Conservation (phyloP, 2,329 filamentous ascomycete genomes). For the Exophiala sideris region DNA sequence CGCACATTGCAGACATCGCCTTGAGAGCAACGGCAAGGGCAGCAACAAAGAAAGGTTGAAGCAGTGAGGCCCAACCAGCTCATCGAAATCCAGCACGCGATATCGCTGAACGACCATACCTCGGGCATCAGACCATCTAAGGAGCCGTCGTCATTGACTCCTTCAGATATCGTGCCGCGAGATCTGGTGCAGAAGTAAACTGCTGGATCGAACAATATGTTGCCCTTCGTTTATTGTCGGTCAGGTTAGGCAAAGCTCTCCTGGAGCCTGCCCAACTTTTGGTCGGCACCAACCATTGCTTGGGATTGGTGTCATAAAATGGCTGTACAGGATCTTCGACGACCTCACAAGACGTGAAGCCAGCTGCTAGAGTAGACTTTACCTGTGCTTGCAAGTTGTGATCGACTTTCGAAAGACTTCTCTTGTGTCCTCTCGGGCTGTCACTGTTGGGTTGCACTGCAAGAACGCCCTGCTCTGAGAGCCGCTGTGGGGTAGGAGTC, state of each 20-base stretch:
- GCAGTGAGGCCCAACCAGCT: background rate
- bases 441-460: background rate
- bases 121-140: background rate
- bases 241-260: constrained; percentile 11
- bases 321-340: constrained; percentile 14
- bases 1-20: background rate
- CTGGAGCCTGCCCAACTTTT: constrained; percentile 12
- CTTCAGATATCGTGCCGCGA: constrained; percentile 10
- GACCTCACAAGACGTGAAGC: constrained; percentile 1
- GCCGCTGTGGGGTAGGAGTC: constrained; percentile 18
- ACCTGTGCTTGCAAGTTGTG: constrained; percentile 17
- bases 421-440: constrained; percentile 20
- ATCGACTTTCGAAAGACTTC: constrained; percentile 20
- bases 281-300: constrained; percentile 13
- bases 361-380: background rate
- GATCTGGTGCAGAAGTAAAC: constrained; percentile 19
- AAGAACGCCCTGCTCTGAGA: background rate
- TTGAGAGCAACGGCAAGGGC: background rate
- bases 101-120: background rate
- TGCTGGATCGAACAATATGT: constrained; percentile 21
- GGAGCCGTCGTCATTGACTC: constrained; percentile 1
- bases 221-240: constrained; percentile 20
- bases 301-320: constrained; percentile 9
- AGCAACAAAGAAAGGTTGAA: background rate
- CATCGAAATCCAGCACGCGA: background rate